Base-by-base conservation (phyloP, 352 stramenopile species). In the Phytophthora sp. region DNA sequence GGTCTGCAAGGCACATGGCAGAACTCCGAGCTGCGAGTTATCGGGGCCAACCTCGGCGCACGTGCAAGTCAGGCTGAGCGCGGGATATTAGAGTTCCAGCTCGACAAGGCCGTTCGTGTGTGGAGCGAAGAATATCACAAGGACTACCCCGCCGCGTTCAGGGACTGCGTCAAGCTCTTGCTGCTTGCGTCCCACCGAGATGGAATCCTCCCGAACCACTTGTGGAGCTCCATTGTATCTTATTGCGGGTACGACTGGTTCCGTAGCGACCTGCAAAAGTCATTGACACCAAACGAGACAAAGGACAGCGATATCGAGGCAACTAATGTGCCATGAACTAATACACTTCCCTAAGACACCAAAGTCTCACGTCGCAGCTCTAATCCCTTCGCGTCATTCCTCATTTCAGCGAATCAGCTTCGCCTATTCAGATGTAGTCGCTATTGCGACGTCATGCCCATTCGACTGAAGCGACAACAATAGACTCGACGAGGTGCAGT, bases 221-320 rank as follows among this genome's bases (percentile, higher is more conserved):
- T 85, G 24, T 72, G 73, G 73, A 59, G 69, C 27, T 74, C 60
- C 7, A 67, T 85, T 24, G 31, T 83, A 17, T 71, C 68, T 4
- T 83, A 68, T 56, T 85, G 75, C 18, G 54, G 66, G n/a, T 85
- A 77, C 45, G 42, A 76, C 37, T 85, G 76, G 76, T 83, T 85
- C 26, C 20, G 7, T 5, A 69, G 42, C 7, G 53, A 74, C 9
- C 7, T 46, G 3, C 56, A 62, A 10, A 54, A 52, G 11, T 43
- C 38, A 21, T 31, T 60, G 17, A 12, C 18, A 42, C 5, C 4
- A 24, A 52, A 17, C 24, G 41, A 53, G 35, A 42, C 11, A 28
- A 66, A 66, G 59, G 48, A 41, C 27, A 53, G 32, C 23, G 42
- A 58, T 42, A 58, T 0, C 20, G 26, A 57, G 3, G 13, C 35